phyloP scores from a whole-genome alignment of 345 rosid genomes.

The Cochlearia excelsa region DNA sequence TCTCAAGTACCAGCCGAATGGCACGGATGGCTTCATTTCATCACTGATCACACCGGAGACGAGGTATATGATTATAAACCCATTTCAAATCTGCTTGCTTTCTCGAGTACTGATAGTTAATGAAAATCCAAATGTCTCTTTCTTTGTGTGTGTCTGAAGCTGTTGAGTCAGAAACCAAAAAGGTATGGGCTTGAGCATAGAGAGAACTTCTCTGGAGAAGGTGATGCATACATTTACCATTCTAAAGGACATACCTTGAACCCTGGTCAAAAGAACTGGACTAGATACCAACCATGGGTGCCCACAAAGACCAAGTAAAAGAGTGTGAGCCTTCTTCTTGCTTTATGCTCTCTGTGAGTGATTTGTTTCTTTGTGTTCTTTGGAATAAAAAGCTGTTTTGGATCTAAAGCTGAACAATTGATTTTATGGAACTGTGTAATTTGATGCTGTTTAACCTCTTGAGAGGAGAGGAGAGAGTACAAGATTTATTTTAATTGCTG shows the following conservation, averaged over 20 bases:
- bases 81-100: neutral
- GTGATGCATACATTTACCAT: constrained; percentile 76
- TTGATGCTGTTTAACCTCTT: neutral
- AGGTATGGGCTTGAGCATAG: constrained; percentile 86
- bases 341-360: neutral
- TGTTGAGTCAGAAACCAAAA: constrained; percentile 82
- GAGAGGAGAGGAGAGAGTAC: neutral
- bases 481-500: neutral
- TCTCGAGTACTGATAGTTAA: neutral
- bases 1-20: constrained; percentile 98
- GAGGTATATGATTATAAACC: constrained; percentile 47
- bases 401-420: neutral
- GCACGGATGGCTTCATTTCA: constrained; percentile 97
- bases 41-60: constrained; percentile 96
- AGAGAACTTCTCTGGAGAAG: constrained; percentile 90
- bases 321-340: constrained; percentile 5
- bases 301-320: constrained; percentile 59
- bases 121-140: neutral
- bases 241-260: constrained; percentile 93
- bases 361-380: neutral
- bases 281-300: constrained; percentile 88
- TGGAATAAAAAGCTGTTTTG: neutral
- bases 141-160: constrained; percentile 45
- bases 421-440: neutral
- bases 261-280: constrained; percentile 93